Evolutionary conservation across 768 basidiomycete species (phyloP).

Genomic region (Rickenella mellea): DNA sequence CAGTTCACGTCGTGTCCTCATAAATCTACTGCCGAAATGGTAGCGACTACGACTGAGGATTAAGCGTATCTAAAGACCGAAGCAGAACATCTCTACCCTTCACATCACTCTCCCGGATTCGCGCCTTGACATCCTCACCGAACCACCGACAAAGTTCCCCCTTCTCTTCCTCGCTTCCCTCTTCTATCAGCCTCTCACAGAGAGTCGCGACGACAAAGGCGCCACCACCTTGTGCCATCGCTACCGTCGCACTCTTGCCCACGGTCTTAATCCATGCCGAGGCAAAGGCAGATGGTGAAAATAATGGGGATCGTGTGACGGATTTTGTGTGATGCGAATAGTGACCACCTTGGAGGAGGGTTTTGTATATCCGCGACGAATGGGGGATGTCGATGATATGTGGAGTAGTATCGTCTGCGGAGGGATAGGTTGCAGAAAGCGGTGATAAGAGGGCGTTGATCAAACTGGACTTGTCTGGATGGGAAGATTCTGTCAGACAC

Average conservation of each 20-base stretch:
- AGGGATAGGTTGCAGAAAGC: conserved; percentile 47
- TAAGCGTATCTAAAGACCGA: conserved; percentile 20
- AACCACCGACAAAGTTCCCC: conserved; percentile 52
- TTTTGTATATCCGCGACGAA: conserved; percentile 78
- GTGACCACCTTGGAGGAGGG: conserved; percentile 84
- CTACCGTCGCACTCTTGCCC: conserved; percentile 38
- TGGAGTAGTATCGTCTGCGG: conserved; percentile 33
- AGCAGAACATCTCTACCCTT: conserved; percentile 69
- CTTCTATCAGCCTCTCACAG: conserved; percentile 43
- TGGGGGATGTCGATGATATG: conserved; percentile 80
- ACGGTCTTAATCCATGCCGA: conserved; percentile 43
- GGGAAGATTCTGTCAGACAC: neutral
- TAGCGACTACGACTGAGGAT: neutral
- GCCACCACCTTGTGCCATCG: conserved; percentile 54
- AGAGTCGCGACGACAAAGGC: conserved; percentile 71
- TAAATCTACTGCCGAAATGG: neutral
- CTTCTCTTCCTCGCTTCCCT: conserved; percentile 30
- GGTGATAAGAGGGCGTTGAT: conserved; percentile 50
- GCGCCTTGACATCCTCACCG: conserved; percentile 30
- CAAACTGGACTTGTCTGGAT: conserved; percentile 62
- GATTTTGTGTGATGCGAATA: conserved; percentile 54
- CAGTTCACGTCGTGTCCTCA: too few species aligned
- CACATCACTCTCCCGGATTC: conserved; percentile 42
- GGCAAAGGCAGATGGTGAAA: conserved; percentile 55
- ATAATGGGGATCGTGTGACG: conserved; percentile 42